Evolutionary conservation across 306 rosid genomes (phyloP).

Genomic region (Sesbania bispinosa): DNA sequence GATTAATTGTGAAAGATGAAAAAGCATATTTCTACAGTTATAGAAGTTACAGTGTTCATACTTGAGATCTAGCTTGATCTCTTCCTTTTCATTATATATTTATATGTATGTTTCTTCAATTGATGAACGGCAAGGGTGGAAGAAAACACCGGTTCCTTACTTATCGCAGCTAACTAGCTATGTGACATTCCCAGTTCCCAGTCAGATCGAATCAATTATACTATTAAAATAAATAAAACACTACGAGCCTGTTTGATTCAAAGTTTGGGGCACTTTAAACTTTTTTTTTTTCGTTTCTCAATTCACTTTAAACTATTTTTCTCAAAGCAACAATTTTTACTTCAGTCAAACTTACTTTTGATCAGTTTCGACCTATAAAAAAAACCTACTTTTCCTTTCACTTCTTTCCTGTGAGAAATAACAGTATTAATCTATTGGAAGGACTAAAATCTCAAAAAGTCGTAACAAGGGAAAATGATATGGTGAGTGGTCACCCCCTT

Average conservation of each 20-base stretch:
- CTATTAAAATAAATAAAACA: too few relatives aligned
- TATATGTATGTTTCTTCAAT: too few relatives aligned
- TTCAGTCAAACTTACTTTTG: too few relatives aligned
- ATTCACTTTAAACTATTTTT: too few relatives aligned
- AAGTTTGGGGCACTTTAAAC: too few relatives aligned
- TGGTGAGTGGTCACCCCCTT: not conserved
- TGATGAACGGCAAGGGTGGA: not conserved
- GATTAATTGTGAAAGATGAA: not conserved
- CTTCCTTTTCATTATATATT: not conserved
- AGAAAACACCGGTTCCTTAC: not conserved
- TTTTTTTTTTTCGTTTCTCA: too few relatives aligned
- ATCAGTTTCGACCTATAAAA: too few relatives aligned
- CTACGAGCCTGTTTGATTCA: too few relatives aligned
- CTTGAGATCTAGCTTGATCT: not conserved
- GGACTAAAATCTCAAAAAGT: not conserved
- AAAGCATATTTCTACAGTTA: not conserved
- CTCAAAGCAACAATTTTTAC: too few relatives aligned
- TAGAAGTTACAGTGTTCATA: not conserved
- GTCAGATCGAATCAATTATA: not conserved
- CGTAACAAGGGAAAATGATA: not conserved
- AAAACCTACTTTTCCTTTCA: not conserved
- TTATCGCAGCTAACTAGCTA: not conserved
- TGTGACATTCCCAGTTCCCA: slow-evolving; percentile 3
- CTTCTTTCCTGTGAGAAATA: not conserved
- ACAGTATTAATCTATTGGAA: not conserved